A percentile compares a stretch with the other conserved stretches of the same genome.
phyloP scores from a whole-genome alignment of 176 grass and related monocot species.

The Eragrostis nindensis region DNA sequence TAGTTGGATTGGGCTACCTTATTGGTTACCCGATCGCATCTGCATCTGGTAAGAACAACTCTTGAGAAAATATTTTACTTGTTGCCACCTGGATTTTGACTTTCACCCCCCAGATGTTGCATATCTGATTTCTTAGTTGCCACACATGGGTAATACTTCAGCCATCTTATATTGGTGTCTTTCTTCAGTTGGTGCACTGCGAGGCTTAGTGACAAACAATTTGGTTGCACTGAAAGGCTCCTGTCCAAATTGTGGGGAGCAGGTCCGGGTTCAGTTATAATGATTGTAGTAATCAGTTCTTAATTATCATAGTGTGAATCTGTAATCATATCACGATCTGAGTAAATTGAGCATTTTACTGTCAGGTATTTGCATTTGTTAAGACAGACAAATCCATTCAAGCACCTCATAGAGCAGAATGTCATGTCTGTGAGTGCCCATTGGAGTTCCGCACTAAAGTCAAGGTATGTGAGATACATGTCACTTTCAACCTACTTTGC shows the following conservation, averaged over 20 bases:
- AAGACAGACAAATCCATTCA: constrained; percentile 64
- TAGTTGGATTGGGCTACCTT: constrained; percentile 68
- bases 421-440: constrained; percentile 85
- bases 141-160: neutral
- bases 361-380: constrained; percentile 93
- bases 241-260: constrained; percentile 93
- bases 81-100: neutral
- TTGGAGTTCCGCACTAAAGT: constrained; percentile 94
- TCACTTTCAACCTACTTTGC: constrained; percentile 9
- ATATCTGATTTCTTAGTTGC: neutral
- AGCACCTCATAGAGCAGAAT: constrained; percentile 74
- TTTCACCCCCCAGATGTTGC: neutral
- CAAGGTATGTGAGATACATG: constrained; percentile 50
- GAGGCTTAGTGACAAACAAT: constrained; percentile 71
- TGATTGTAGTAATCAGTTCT: neutral
- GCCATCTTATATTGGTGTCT: neutral
- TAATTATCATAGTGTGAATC: neutral
- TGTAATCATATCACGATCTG: constrained; percentile 6
- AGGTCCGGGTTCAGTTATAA: constrained; percentile 55
- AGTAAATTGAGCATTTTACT: constrained; percentile 29
- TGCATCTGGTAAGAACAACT: constrained; percentile 63
- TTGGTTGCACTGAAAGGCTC: constrained; percentile 90
- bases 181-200: constrained; percentile 72
- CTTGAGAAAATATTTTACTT: neutral
- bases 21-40: constrained; percentile 80